Evolutionary conservation across 441 rosid genomes (phyloP).

Genomic region (Capsella rubella): DNA sequence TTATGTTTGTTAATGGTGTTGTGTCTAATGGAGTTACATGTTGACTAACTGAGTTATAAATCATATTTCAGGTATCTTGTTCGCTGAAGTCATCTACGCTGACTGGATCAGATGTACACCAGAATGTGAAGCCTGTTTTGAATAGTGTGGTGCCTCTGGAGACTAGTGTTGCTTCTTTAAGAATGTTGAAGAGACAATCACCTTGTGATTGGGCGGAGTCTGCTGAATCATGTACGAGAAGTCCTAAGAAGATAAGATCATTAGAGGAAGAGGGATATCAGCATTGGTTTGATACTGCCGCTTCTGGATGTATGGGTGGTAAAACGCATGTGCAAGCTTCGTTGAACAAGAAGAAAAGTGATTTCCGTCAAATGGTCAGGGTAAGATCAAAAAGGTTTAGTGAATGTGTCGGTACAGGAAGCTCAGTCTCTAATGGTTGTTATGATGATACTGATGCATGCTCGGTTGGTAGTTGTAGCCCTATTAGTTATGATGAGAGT

Average conservation of each 20-base stretch:
- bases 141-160: constrained; percentile 45
- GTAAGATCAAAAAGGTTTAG: constrained; percentile 39
- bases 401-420: constrained; percentile 47
- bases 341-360: constrained; percentile 41
- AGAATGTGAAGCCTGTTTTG: constrained; percentile 41
- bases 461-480: constrained; percentile 87
- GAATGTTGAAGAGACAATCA: constrained; percentile 53
- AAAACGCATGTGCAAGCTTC: constrained; percentile 48
- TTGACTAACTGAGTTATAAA: constrained; percentile 32
- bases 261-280: constrained; percentile 36
- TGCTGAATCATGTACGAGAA: constrained; percentile 49
- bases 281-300: constrained; percentile 38
- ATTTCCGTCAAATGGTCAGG: constrained; percentile 47
- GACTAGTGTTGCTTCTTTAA: constrained; percentile 46
- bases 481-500: constrained; percentile 46
- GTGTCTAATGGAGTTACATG: neutral
- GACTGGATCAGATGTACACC: constrained; percentile 36
- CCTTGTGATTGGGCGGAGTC: constrained; percentile 43
- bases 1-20: neutral
- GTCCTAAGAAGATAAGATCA: constrained; percentile 48
- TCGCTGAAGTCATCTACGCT: constrained; percentile 44
- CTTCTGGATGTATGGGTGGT: constrained; percentile 56
- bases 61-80: constrained; percentile 48
- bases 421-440: constrained; percentile 47
- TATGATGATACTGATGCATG: constrained; percentile 56